Percentiles rank a stretch among this genome's conserved stretches.
phyloP scores from a whole-genome alignment of 2,329 filamentous ascomycete genomes.

The Aspergillus puulaauensis region DNA sequence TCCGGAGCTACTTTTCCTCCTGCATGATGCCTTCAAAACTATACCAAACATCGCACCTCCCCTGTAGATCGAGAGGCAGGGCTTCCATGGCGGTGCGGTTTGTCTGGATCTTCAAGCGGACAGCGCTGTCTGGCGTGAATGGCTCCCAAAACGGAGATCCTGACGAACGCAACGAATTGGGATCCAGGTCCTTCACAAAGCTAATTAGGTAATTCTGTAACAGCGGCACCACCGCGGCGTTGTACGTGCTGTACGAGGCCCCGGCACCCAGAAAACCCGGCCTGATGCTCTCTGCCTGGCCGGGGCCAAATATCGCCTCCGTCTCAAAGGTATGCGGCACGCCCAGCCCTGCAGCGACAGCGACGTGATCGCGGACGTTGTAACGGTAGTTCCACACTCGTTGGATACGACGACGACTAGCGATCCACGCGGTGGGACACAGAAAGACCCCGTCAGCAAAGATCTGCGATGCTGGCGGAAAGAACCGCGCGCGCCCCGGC shows the following conservation, averaged over 20 bases:
- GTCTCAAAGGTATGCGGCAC: conserved; percentile 38
- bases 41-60: background rate
- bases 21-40: too few species aligned
- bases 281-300: conserved; percentile 16
- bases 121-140: background rate
- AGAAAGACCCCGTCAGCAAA: background rate
- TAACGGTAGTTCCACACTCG: conserved; percentile 50
- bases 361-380: conserved; percentile 43
- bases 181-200: background rate
- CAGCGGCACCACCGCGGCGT: background rate
- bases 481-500: background rate
- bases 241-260: background rate
- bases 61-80: background rate
- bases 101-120: background rate
- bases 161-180: background rate
- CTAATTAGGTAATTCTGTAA: background rate
- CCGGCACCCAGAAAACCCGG: background rate
- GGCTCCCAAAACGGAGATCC: background rate
- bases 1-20: too few species aligned
- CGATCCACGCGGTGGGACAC: background rate
- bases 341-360: conserved; percentile 38
- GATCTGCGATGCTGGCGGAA: background rate
- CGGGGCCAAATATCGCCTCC: conserved; percentile 27
- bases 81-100: background rate
- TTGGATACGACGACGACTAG: background rate